These are phyloP conservation scores for Sphaerulina musiva DNA, from an alignment of 2,329 filamentous ascomycete genomes.

Conservation along the genomic window DNA sequence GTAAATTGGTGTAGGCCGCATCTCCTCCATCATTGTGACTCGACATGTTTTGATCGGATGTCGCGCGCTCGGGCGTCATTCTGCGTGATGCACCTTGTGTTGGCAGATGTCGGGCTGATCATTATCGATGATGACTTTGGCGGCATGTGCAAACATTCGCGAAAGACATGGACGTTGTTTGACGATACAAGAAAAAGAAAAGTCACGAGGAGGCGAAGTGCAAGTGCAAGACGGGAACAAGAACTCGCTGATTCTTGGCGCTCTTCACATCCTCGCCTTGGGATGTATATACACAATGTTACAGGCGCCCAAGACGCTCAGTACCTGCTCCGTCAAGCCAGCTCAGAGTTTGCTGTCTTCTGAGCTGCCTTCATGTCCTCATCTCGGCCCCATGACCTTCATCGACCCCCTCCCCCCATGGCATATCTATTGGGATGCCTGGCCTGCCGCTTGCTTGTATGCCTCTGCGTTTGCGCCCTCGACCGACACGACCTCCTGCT, in stretches of 20 bases:
- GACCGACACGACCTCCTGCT: slow-evolving; percentile 75
- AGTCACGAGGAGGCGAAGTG: neutral
- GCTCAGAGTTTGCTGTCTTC: neutral
- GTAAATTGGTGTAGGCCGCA: neutral
- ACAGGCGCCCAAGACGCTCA: slow-evolving; percentile 18
- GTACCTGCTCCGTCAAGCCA: neutral
- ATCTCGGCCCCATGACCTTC: neutral
- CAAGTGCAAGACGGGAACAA: neutral
- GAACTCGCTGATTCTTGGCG: neutral
- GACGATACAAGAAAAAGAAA: neutral
- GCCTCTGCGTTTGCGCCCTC: slow-evolving; percentile 49
- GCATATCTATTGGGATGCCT: slow-evolving; percentile 20
- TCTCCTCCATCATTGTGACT: neutral
- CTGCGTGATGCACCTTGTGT: neutral
- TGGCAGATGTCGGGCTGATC: neutral
- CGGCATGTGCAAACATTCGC: neutral
- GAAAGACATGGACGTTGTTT: neutral
- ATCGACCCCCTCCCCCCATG: slow-evolving; percentile 32
- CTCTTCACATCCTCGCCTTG: neutral
- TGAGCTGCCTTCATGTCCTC: neutral
- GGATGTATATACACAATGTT: slow-evolving; percentile 25
- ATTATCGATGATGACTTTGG: neutral
- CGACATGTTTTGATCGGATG: neutral
- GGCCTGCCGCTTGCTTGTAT: slow-evolving; percentile 38
- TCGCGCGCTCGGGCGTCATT: neutral